Evolutionary conservation across 2,329 filamentous ascomycete genomes (phyloP).

Genomic region (Xylariaceae sp.): DNA sequence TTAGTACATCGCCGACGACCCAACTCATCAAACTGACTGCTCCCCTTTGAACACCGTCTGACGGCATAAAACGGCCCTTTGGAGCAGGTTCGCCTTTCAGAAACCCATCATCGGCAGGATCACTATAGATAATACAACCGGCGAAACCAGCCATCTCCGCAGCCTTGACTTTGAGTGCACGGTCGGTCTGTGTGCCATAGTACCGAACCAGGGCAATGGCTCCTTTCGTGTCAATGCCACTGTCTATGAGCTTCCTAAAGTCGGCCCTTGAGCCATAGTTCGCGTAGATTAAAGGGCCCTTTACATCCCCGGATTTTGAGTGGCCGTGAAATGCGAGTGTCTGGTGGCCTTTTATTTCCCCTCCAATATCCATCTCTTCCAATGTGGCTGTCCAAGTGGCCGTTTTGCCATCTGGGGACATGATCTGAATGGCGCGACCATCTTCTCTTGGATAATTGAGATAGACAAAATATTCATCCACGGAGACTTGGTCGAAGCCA

Average conservation of each 20-base stretch:
- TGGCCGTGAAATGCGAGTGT: constrained; percentile 84
- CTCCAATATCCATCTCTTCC: constrained; percentile 74
- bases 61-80: constrained; percentile 74
- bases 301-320: constrained; percentile 82
- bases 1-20: constrained; percentile 88
- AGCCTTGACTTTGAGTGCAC: constrained; percentile 81
- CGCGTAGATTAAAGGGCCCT: constrained; percentile 82
- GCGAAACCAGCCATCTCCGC: constrained; percentile 82
- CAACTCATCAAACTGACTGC: constrained; percentile 77
- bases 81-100: constrained; percentile 70
- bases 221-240: constrained; percentile 70
- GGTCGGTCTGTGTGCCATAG: constrained; percentile 69
- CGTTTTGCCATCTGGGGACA: constrained; percentile 62
- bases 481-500: constrained; percentile 69
- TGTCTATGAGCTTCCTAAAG: constrained; percentile 69
- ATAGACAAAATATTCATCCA: constrained; percentile 84
- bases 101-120: constrained; percentile 83
- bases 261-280: constrained; percentile 88
- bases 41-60: constrained; percentile 78
- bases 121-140: constrained; percentile 89
- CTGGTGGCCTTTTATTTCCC: constrained; percentile 62
- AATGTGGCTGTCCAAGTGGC: constrained; percentile 75
- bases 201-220: constrained; percentile 83
- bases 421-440: constrained; percentile 77
- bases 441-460: constrained; percentile 82